Percentiles rank a stretch among this genome's conserved stretches.
These are phyloP conservation scores for Nadsonia fulvescens DNA, from an alignment of 805 yeast genomes.

Conservation along the genomic window DNA sequence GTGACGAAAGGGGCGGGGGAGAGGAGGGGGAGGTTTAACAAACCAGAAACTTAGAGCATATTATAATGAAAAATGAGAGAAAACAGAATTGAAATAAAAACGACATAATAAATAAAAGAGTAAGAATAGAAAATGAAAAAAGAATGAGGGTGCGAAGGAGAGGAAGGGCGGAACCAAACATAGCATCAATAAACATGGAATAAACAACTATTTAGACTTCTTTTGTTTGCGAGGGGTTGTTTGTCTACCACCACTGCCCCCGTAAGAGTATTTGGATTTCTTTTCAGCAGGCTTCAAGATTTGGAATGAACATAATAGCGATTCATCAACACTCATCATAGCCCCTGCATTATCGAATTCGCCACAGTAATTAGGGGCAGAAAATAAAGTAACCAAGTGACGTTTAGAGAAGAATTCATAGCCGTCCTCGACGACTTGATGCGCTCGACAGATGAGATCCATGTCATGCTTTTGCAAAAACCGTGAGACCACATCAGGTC, in stretches of 20 bases:
- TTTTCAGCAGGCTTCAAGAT: slow-evolving; percentile 96
- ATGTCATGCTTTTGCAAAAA: slow-evolving; percentile 92
- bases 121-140: not conserved
- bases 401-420: slow-evolving; percentile 93
- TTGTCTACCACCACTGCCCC: slow-evolving; percentile 22
- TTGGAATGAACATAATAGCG: slow-evolving; percentile 77
- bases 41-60: slow-evolving; percentile 3
- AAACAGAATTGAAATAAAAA: slow-evolving; percentile 1
- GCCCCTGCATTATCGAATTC: slow-evolving; percentile 99
- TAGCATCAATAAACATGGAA: no score
- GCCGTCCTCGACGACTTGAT: slow-evolving; percentile 98
- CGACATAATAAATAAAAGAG: slow-evolving; percentile 2
- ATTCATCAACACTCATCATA: slow-evolving; percentile 98
- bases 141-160: no score
- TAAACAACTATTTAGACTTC: slow-evolving; percentile 10
- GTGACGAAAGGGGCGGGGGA: no score
- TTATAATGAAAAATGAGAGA: slow-evolving; percentile 1
- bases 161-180: no score
- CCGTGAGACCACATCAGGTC: slow-evolving; percentile 96
- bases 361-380: slow-evolving; percentile 98
- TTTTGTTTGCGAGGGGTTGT: slow-evolving; percentile 38
- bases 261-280: slow-evolving; percentile 49
- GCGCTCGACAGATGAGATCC: slow-evolving; percentile 97
- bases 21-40: no score
- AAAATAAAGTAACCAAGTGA: slow-evolving; percentile 84